Base-by-base conservation (phyloP, 805 yeast species). In the Wickerhamiella australiensis region DNA sequence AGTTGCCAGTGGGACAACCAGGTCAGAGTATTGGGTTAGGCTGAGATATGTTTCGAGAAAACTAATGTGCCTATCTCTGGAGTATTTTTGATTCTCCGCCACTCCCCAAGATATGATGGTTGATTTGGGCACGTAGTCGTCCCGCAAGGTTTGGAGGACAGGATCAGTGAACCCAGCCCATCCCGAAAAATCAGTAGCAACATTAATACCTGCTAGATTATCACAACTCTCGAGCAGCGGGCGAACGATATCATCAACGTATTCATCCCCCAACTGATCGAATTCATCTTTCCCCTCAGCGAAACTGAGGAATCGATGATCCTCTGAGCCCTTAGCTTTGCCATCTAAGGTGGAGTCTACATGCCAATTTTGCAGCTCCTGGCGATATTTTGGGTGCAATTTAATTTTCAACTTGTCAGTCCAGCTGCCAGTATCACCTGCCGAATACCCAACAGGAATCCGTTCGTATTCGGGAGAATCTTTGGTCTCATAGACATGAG, bases 121-220 rank as follows among this genome's bases (percentile, higher is more conserved):
- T 11, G 31, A 17, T 15, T 52, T 50, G 12, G 54, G 50, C 3
- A 51, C 33, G 35, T 40, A 55, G 20, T 59, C 61, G 57, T 88
- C 96, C 50, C 76, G 69, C 17, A 87, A 46, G 6, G 71, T 73
- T n/a, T 65, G 57, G 21, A 87, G 51, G 53, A 79, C 55, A 42
- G 71, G 70, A 37, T 66, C 61, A 3, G 84, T 64, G 56, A 83
- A 78, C 0, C 95, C 95, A 45, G 86, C 82, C 97, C 97, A 90
- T 0, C 82, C 83, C 20, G 77, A 71, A 2, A 80, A 56, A 47
- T 87, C 95, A 0, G 82, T 74, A 2, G 80, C 59, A 0, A 85
- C 46, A 56, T 82, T 83, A 8, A 92, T 51, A 0, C 96, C 96
- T 49, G 74, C 76, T 17, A 88, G 60, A 23, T 69, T 63, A 61